Conservation (phyloP, 2,329 filamentous ascomycete genomes). For the Talaromyces islandicus region DNA sequence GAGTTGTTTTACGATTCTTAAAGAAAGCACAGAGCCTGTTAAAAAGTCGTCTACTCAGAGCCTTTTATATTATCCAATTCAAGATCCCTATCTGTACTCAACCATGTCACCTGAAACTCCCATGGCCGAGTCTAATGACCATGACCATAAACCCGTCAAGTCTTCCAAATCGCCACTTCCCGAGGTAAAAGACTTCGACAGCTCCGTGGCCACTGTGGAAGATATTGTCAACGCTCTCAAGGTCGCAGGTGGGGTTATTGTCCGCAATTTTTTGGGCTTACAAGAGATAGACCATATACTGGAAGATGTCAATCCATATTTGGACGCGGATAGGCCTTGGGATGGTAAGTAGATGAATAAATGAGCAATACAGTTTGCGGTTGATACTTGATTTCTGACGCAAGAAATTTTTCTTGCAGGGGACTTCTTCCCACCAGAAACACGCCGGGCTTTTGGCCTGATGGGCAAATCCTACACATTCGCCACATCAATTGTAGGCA, state of each 20-base stretch:
- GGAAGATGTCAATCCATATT: neutral
- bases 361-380: neutral
- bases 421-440: conserved; percentile 4
- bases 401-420: neutral
- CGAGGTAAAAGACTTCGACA: neutral
- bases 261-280: neutral
- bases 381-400: neutral
- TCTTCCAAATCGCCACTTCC: neutral
- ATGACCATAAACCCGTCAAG: neutral
- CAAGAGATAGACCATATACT: conserved; percentile 21
- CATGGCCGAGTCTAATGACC: no score
- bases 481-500: neutral
- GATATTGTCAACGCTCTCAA: neutral
- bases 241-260: neutral
- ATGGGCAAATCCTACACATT: conserved; percentile 1
- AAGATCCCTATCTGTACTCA: neutral
- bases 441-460: neutral
- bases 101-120: neutral
- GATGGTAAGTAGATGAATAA: neutral
- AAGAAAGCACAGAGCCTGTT: neutral
- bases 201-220: neutral
- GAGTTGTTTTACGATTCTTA: neutral
- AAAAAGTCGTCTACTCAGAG: neutral
- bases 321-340: neutral
- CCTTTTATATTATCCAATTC: neutral